Conservation (phyloP, 1,284 basidiomycete species). For the Tremellales sp. region DNA sequence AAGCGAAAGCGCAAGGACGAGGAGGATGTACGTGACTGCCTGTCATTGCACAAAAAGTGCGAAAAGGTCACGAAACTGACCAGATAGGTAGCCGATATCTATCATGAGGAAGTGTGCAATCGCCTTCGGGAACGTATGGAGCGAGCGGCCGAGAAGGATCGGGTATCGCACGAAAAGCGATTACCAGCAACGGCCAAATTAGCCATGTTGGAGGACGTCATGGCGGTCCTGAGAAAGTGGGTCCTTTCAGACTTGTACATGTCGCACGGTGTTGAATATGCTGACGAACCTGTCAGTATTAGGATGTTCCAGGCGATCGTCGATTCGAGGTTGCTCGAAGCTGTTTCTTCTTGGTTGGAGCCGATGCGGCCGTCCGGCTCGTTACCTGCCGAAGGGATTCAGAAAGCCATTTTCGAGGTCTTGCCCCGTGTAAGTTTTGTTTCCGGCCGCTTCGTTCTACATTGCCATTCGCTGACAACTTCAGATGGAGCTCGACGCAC, state of each 20-base stretch:
- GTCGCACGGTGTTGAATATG: not conserved
- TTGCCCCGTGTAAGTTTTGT: conserved; percentile 57
- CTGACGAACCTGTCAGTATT: conserved; percentile 53
- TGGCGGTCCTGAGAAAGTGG: conserved; percentile 91
- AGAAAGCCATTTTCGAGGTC: conserved; percentile 82
- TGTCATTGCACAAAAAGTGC: too few relatives aligned
- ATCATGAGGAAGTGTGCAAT: conserved; percentile 88
- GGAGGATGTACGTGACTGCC: conserved; percentile 32
- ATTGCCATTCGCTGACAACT: conserved; percentile 6
- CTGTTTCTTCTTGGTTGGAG: conserved; percentile 88
- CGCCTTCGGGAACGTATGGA: conserved; percentile 81
- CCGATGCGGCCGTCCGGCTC: conserved; percentile 80
- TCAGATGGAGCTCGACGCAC: conserved; percentile 83
- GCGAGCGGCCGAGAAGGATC: conserved; percentile 78
- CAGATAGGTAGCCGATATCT: conserved; percentile 66
- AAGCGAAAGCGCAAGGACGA: conserved; percentile 71
- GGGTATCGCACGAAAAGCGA: conserved; percentile 72
- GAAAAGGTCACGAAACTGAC: conserved; percentile 41
- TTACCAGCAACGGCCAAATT: conserved; percentile 85
- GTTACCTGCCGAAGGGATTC: conserved; percentile 92
- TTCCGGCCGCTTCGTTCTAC: not conserved
- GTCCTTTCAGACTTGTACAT: conserved; percentile 36
- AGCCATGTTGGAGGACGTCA: conserved; percentile 76
- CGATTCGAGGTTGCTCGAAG: conserved; percentile 90
- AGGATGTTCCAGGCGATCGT: conserved; percentile 87